A percentile compares a stretch with the other conserved stretches of the same genome.
Evolutionary conservation across 1,284 basidiomycete genomes (phyloP).

Genomic region (Heterobasidion occidentale): DNA sequence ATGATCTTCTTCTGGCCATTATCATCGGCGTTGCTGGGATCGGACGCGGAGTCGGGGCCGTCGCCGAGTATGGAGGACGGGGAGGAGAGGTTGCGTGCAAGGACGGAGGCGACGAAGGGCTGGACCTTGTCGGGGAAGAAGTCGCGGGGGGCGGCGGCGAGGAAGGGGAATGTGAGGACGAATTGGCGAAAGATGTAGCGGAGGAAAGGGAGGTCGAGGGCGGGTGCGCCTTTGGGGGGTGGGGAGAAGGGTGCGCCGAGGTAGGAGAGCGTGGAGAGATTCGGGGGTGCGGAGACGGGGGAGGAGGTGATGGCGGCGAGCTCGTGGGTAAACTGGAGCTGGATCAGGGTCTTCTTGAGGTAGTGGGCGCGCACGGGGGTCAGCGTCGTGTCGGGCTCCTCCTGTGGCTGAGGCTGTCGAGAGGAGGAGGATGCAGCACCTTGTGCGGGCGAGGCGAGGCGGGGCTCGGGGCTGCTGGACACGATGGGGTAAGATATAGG

Average conservation of each 20-base stretch:
- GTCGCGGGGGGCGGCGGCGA: constrained; percentile 75
- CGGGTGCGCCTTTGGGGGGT: constrained; percentile 51
- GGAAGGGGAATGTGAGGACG: constrained; percentile 89
- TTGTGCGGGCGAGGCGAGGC: neutral
- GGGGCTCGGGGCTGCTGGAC: neutral
- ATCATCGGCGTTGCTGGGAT: constrained; percentile 49
- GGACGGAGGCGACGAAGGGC: constrained; percentile 79
- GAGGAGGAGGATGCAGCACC: neutral
- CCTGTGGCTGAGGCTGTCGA: neutral
- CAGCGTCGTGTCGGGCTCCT: constrained; percentile 11
- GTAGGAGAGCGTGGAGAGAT: constrained; percentile 73
- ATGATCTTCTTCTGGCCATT: constrained; percentile 33
- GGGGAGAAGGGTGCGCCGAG: constrained; percentile 82
- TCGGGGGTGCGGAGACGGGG: constrained; percentile 26
- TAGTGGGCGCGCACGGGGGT: constrained; percentile 84
- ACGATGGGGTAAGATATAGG: neutral
- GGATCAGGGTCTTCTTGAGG: constrained; percentile 90
- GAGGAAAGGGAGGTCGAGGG: constrained; percentile 77
- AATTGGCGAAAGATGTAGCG: constrained; percentile 87
- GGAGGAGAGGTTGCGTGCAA: constrained; percentile 67
- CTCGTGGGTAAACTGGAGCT: constrained; percentile 77
- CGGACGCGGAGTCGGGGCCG: neutral
- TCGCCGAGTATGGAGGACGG: constrained; percentile 57
- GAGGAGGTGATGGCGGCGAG: constrained; percentile 61
- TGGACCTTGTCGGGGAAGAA: constrained; percentile 93